Evolutionary conservation across 176 grass and related monocot species (phyloP), one percentile per base, ranked within the genome.

Genomic region (Phyllostachys edulis): DNA sequence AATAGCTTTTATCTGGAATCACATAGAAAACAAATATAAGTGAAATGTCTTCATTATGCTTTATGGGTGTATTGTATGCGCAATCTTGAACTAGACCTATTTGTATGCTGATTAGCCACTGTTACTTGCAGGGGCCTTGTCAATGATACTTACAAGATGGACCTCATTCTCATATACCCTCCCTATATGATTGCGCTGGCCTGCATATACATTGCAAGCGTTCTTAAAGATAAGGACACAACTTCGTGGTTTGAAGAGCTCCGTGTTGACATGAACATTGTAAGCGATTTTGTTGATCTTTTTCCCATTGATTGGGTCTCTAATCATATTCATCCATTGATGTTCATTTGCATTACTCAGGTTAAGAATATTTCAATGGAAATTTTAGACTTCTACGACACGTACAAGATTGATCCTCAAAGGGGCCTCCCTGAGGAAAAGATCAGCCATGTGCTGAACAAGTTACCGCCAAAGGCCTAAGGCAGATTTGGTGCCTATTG

Each of bases 131-230:
- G 96, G 96, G 93, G 96, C 70, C 86, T 99, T 44, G 93, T 96
- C 64, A 96, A 99, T 82, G 96, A 96, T 82, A 98, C 93, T 56
- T 98, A 96, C 63, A 99, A 92, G 86, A 99, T 94, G 93, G 91
- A 99, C 72, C 91, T 99, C 78, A 96, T 99, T 87, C 89, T 96
- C 50, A 90, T 96, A 86, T 76, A 99, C 40, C 91, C 96, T 63
- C 96, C 96, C 14, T 93, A 94, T 81, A 99, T 96, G 93, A 99
- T 99, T 90, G 93, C 96, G 70, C 85, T 96, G 79, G 93, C 93
- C 27, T 99, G 91, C 78, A 96, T 99, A 83, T 99, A 99, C 70
- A 99, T 99, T 52, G 93, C 93, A 54, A 90, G 80, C 45, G 75
- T 92, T 75, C 77, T 99, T 36, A 94, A 94, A 85, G 93, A 96